Evolutionary conservation across 208 protist genomes (phyloP).

Genomic region (Plasmodiophora brassicae): DNA sequence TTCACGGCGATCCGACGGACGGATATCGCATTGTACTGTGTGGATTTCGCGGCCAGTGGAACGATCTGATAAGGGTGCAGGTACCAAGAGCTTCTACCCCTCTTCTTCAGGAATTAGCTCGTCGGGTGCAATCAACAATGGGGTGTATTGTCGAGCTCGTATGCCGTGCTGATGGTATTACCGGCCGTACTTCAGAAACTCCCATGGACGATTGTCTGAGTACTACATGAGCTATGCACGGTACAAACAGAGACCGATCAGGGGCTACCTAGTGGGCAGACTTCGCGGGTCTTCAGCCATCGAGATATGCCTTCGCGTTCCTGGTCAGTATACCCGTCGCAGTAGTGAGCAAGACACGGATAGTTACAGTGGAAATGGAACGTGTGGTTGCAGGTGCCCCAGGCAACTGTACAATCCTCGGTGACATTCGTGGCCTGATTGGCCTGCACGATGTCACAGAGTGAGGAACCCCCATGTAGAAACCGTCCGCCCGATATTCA

Average conservation of each 20-base stretch:
- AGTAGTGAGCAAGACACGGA: not conserved
- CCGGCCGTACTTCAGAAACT: constrained; percentile 23
- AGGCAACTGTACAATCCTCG: constrained; percentile 17
- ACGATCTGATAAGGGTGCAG: no score
- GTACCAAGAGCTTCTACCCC: no score
- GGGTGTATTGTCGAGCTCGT: no score
- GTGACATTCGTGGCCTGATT: not conserved
- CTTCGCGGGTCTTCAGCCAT: constrained; percentile 8
- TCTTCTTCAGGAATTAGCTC: no score
- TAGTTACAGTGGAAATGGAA: constrained; percentile 28
- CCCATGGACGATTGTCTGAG: constrained; percentile 14
- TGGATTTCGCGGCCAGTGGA: no score
- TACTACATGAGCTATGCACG: not conserved
- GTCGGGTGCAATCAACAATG: no score
- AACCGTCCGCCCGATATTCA: not conserved
- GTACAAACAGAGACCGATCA: not conserved
- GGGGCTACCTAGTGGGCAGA: constrained; percentile 4
- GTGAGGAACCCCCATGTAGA: not conserved
- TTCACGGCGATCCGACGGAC: no score
- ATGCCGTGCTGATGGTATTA: no score
- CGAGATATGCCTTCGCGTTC: constrained; percentile 13
- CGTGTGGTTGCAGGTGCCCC: constrained; percentile 16
- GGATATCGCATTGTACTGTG: no score
- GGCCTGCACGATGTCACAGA: not conserved
- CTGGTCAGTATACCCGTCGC: not conserved